These are phyloP conservation scores for Mycena belliarum DNA, from an alignment of 768 basidiomycete genomes.

Conservation along the genomic window DNA sequence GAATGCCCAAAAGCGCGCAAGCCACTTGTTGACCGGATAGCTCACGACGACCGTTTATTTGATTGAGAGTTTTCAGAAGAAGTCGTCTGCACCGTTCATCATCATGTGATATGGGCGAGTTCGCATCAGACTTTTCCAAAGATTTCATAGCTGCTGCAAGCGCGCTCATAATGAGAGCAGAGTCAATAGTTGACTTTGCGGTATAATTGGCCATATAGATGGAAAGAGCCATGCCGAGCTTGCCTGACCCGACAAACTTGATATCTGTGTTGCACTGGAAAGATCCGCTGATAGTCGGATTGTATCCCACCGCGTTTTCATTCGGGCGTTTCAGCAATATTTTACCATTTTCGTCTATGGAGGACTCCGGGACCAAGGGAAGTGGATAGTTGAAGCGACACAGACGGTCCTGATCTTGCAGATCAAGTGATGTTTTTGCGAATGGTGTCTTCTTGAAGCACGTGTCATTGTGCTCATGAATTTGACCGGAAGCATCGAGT, in stretches of 20 bases:
- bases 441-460: too few species aligned
- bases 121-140: background rate
- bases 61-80: conserved; percentile 12
- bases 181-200: conserved; percentile 11
- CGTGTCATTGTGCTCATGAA: too few species aligned
- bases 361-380: background rate
- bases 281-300: conserved; percentile 1
- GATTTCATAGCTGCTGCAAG: conserved; percentile 15
- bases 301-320: conserved; percentile 5
- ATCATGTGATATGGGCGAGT: background rate
- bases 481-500: too few species aligned
- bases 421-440: too few species aligned
- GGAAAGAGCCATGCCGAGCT: conserved; percentile 5
- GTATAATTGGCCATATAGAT: conserved; percentile 13
- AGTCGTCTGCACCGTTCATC: conserved; percentile 4
- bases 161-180: conserved; percentile 17
- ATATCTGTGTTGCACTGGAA: conserved; percentile 20
- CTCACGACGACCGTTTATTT: conserved; percentile 6
- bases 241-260: conserved; percentile 19
- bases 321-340: conserved; percentile 4
- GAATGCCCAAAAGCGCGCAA: conserved; percentile 3
- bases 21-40: conserved; percentile 17
- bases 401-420: conserved; percentile 11
- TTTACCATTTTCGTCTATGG: conserved; percentile 7
- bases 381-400: conserved; percentile 14